A percentile compares a stretch with the other conserved stretches of the same genome.
Conservation (phyloP, 2,329 filamentous ascomycete genomes). For the Nannizzia gypsea region DNA sequence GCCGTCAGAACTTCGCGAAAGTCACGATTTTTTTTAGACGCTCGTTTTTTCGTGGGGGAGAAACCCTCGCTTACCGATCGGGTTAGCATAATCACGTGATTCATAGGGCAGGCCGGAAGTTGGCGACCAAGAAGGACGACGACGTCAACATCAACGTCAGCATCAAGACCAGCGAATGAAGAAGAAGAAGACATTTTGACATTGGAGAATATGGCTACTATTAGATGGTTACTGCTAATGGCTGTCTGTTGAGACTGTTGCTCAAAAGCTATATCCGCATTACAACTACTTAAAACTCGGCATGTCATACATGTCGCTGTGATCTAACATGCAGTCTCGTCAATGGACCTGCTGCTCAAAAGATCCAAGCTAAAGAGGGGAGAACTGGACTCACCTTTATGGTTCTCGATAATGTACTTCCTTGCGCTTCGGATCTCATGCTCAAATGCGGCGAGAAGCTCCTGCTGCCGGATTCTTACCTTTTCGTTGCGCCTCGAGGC, state of each 20-base stretch:
- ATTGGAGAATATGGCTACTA: background rate
- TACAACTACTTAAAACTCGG: constrained; percentile 29
- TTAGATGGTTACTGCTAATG: too few species aligned
- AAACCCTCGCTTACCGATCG: constrained; percentile 13
- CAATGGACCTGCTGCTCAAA: background rate
- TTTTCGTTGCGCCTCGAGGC: constrained; percentile 39
- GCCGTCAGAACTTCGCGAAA: constrained; percentile 3
- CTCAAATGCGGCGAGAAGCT: constrained; percentile 39
- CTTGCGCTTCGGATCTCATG: constrained; percentile 39
- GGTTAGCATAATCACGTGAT: background rate
- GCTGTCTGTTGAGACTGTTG: background rate
- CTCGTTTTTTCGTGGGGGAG: constrained; percentile 9
- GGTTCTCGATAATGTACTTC: constrained; percentile 42
- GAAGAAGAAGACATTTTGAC: background rate
- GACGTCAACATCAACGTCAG: background rate
- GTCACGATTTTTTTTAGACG: constrained; percentile 7
- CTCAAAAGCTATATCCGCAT: background rate
- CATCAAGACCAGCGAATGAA: background rate
- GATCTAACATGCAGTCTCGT: constrained; percentile 30
- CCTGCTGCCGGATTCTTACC: constrained; percentile 36
- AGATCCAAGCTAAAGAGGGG: background rate
- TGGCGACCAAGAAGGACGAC: background rate
- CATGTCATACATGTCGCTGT: constrained; percentile 41
- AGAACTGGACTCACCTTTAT: constrained; percentile 37
- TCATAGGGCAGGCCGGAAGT: background rate